Percentiles rank a stretch among this genome's conserved stretches.
These are phyloP conservation scores for Breynia disticha DNA, from an alignment of 441 rosid species.

Conservation along the genomic window DNA sequence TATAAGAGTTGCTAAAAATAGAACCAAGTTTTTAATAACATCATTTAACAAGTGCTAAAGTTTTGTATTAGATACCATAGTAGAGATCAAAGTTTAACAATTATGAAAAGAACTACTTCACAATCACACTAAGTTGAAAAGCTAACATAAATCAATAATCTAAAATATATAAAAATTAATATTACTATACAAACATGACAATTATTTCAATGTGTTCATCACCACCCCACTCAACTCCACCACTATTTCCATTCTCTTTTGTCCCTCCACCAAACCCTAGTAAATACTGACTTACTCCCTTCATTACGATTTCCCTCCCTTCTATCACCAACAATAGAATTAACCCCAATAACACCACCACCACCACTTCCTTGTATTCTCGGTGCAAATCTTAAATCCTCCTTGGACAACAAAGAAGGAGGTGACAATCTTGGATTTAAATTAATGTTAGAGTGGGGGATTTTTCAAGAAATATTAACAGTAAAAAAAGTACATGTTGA, in stretches of 20 bases:
- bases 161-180: no score
- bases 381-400: conserved; percentile 60
- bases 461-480: no score
- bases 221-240: conserved; percentile 51
- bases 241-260: conserved; percentile 30
- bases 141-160: no score
- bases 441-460: conserved; percentile 48
- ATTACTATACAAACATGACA: no score
- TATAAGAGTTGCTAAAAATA: background rate
- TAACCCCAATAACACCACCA: conserved; percentile 7
- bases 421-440: conserved; percentile 68
- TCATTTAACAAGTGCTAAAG: background rate
- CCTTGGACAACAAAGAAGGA: conserved; percentile 57
- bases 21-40: background rate
- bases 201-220: conserved; percentile 43
- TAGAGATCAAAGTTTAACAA: background rate
- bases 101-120: no score
- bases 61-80: background rate
- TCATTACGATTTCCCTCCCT: conserved; percentile 26
- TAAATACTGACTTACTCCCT: conserved; percentile 32
- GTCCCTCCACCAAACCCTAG: conserved; percentile 41
- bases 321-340: conserved; percentile 42
- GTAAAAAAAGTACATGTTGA: no score
- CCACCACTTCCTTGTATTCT: conserved; percentile 36
- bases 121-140: no score